A percentile compares a stretch with the other conserved stretches of the same genome.
These are phyloP conservation scores for Aspergillus persii DNA, from an alignment of 2,329 filamentous ascomycete genomes.

Conservation along the genomic window DNA sequence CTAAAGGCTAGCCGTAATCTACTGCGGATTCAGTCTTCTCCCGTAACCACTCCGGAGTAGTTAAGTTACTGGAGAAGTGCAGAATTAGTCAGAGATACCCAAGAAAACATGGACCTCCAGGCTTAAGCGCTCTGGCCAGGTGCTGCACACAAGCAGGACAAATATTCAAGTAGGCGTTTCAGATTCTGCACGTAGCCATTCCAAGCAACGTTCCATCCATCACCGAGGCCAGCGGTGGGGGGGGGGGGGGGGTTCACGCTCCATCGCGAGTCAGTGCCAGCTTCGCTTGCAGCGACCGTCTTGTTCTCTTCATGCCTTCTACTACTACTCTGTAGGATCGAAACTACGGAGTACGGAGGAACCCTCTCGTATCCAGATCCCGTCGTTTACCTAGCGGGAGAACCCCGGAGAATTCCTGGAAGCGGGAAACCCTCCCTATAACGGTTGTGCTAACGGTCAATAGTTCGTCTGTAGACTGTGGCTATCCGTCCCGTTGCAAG, in stretches of 20 bases:
- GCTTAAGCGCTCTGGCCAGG: not conserved
- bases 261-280: conserved; percentile 4
- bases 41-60: no score
- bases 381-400: not conserved
- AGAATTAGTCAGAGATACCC: not conserved
- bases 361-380: not conserved
- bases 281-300: not conserved
- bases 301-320: no score
- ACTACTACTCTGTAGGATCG: no score
- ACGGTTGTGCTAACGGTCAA: not conserved
- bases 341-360: no score
- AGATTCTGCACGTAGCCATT: conserved; percentile 9
- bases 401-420: not conserved
- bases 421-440: not conserved
- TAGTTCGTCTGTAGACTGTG: not conserved
- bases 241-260: not conserved
- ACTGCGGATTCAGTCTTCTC: not conserved
- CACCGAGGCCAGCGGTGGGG: not conserved
- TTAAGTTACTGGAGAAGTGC: not conserved
- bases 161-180: conserved; percentile 3
- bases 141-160: conserved; percentile 3
- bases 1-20: not conserved
- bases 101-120: not conserved
- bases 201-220: not conserved
- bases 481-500: not conserved